Conservation (phyloP, 306 rosid species). For the Vicia faba region DNA sequence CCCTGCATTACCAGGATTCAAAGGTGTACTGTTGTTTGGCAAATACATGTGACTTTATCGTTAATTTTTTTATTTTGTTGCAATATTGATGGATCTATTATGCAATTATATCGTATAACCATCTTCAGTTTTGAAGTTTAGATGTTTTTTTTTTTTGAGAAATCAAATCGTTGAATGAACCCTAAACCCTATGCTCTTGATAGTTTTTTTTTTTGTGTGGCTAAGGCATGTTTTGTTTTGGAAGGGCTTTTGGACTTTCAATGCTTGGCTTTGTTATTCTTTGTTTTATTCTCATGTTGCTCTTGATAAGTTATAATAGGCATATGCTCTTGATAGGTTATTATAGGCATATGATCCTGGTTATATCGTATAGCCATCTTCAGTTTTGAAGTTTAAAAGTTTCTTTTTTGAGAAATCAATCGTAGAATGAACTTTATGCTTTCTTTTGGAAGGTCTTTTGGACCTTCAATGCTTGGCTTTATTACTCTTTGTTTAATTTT, state of each 20-base stretch:
- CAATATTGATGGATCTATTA: constrained; percentile 9
- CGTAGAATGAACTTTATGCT: constrained; percentile 5
- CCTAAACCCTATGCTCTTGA: too few relatives aligned
- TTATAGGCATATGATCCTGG: too few relatives aligned
- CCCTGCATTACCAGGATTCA: constrained; percentile 96
- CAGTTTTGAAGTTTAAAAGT: constrained; percentile 8
- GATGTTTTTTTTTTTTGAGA: constrained; percentile 1
- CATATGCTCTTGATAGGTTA: neutral
- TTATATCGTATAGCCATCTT: constrained; percentile 8
- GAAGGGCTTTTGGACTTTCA: constrained; percentile 18
- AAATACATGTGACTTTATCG: neutral
- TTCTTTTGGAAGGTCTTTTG: constrained; percentile 2
- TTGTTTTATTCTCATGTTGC: constrained; percentile 11
- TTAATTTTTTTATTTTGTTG: constrained; percentile 3
- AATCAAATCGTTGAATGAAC: neutral
- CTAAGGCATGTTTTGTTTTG: neutral
- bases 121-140: constrained; percentile 8
- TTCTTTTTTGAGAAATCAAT: constrained; percentile 2
- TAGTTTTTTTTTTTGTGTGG: too few relatives aligned
- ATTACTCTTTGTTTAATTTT: constrained; percentile 2
- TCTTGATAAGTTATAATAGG: constrained; percentile 9
- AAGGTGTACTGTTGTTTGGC: constrained; percentile 61
- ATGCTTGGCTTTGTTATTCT: constrained; percentile 2
- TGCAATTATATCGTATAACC: constrained; percentile 5
- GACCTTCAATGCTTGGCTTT: constrained; percentile 20